Base-by-base conservation (phyloP, 2,329 filamentous ascomycete genomes). In the Fusarium anthophilum region DNA sequence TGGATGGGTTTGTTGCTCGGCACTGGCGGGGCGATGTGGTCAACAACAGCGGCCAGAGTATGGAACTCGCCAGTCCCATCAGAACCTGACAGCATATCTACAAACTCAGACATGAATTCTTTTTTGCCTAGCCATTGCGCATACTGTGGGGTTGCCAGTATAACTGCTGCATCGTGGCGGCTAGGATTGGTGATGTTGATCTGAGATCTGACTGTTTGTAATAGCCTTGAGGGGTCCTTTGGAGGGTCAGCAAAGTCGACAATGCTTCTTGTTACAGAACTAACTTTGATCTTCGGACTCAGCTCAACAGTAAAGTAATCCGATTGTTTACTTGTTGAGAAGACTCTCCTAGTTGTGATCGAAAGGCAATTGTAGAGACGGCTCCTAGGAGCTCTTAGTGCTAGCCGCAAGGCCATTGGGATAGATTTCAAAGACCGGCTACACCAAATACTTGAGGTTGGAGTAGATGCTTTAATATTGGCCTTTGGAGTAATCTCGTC, bases 21-120 rank as follows among this genome's bases (percentile, higher is more conserved):
- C 28, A 74, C 68, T 11, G 78, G 74, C 14, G 85, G 84, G 28
- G 84, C 80, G 38, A 92, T 80, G 14, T 86, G 84, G 77, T 92
- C 90, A 35, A 91, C 86, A 9, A 90, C 86, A 18, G 87, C 91
- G 30, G 83, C 83, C 20, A 92, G 72, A 13, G 91, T 81, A 69
- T 87, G 82, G 39, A 89, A 81, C 30, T 82, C 75, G 9, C 68
- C 63, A 54, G 84, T 78, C 43, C 84, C 83, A 18, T 72, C 74
- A 30, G 80, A 76, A 48, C 87, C 87, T 22, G 86, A 82, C 30
- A 90, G 81, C 79, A 87, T 84, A 15, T 81, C 78, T 17, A 85
- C 83, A 56, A 89, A 83, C 11, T 82, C 76, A 20, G 57, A 51
- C 78, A 87, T 83, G 67, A 88, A 86, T 0, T 53, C 72, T 32